A percentile compares a stretch with the other conserved stretches of the same genome.
phyloP scores from a whole-genome alignment of 257 asterid genomes.

The Ballota nigra region DNA sequence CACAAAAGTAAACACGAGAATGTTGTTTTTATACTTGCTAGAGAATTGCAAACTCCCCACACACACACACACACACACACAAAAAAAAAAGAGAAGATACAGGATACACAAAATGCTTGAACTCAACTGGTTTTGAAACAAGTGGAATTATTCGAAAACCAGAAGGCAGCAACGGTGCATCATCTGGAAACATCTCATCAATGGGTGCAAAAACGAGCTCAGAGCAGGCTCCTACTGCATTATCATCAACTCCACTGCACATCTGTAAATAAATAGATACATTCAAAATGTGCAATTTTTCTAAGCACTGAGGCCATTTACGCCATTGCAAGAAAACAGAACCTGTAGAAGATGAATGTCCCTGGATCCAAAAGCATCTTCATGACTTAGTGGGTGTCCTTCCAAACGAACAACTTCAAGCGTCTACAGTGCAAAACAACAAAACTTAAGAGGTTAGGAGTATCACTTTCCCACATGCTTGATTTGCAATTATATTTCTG shows the following conservation, averaged over 20 bases:
- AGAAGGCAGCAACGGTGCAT: slow-evolving; percentile 75
- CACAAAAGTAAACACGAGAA: background rate
- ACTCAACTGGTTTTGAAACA: slow-evolving; percentile 75
- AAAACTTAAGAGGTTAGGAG: background rate
- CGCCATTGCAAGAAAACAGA: background rate
- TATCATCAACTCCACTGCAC: slow-evolving; percentile 83
- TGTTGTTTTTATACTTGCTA: background rate
- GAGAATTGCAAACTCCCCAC: background rate
- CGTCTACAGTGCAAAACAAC: slow-evolving; percentile 39
- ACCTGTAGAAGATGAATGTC: slow-evolving; percentile 88
- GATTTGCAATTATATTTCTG: no score
- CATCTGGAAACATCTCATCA: slow-evolving; percentile 88
- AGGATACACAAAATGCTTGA: background rate
- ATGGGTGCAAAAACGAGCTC: slow-evolving; percentile 89
- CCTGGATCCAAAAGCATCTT: slow-evolving; percentile 64
- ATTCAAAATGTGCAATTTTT: slow-evolving; percentile 6
- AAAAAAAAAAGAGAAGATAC: background rate
- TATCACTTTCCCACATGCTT: background rate
- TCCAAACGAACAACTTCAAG: slow-evolving; percentile 88
- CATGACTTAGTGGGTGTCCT: slow-evolving; percentile 59
- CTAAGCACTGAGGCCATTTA: background rate
- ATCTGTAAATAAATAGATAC: slow-evolving; percentile 42
- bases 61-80: background rate
- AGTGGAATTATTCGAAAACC: slow-evolving; percentile 90
- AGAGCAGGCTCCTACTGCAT: slow-evolving; percentile 79